A percentile compares a stretch with the other conserved stretches of the same genome.
Evolutionary conservation across 305 asterid species (phyloP).

Genomic region (Fraxinus velutina): DNA sequence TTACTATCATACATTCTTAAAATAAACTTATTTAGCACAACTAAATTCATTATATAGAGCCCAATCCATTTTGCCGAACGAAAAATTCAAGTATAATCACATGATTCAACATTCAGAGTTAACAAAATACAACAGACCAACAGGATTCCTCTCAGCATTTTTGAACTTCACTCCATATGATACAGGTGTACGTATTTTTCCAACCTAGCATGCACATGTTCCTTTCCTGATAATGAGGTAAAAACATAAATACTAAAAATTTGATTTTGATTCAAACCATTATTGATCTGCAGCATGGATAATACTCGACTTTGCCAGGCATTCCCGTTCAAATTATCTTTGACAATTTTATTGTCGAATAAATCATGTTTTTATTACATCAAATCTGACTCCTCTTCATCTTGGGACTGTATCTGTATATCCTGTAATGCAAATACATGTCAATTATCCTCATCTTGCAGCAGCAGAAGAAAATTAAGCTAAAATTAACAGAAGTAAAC

Average conservation of each 20-base stretch:
- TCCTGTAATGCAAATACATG: constrained; percentile 41
- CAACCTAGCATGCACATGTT: background rate
- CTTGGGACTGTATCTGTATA: constrained; percentile 50
- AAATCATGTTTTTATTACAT: constrained; percentile 42
- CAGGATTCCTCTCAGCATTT: background rate
- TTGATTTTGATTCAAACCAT: constrained; percentile 26
- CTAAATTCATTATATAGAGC: too few relatives aligned
- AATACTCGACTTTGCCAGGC: background rate
- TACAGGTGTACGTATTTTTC: background rate
- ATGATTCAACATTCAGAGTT: background rate
- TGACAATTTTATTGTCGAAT: background rate
- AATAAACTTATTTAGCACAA: background rate
- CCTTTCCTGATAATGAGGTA: background rate
- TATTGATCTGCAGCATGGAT: constrained; percentile 24
- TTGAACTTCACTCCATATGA: background rate
- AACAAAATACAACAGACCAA: background rate
- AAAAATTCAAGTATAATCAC: background rate
- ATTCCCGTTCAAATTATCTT: background rate
- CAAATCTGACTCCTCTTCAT: constrained; percentile 53
- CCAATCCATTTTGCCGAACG: background rate
- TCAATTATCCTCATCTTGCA: background rate
- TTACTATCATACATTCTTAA: background rate
- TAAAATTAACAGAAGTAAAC: background rate
- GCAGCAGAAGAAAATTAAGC: background rate
- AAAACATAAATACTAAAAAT: constrained; percentile 13